Conservation (phyloP, 768 basidiomycete genomes). For the Mycena pura region DNA sequence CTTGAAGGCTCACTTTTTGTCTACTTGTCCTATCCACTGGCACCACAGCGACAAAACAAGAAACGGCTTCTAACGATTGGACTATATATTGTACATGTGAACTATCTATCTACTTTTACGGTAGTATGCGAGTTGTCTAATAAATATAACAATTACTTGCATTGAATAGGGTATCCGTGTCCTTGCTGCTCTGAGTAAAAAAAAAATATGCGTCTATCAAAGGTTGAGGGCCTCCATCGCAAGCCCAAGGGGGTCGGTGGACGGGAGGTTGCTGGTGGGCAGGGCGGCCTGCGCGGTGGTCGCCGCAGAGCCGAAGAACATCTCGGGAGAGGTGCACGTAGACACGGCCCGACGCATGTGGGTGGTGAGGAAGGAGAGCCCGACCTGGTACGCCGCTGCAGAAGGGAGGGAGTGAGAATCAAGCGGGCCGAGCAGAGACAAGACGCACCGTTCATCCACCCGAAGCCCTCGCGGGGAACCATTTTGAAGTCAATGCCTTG, state of each 20-base stretch:
- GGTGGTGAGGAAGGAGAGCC: constrained; percentile 90
- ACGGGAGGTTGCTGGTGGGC: constrained; percentile 44
- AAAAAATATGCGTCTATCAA: too few species aligned
- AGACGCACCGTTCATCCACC: constrained; percentile 94
- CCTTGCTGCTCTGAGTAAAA: not conserved
- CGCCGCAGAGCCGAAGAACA: constrained; percentile 73
- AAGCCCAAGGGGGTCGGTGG: constrained; percentile 64
- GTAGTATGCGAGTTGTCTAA: not conserved
- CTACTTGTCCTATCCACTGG: too few species aligned
- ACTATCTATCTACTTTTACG: constrained; percentile 12
- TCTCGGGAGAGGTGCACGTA: constrained; percentile 91
- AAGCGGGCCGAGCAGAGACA: not conserved
- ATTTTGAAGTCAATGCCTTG: constrained; percentile 98
- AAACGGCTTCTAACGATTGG: too few species aligned
- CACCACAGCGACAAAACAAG: too few species aligned
- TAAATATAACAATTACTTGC: constrained; percentile 14
- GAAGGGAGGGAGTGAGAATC: constrained; percentile 1
- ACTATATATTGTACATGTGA: constrained; percentile 16
- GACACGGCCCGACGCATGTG: constrained; percentile 97
- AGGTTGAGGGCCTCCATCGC: constrained; percentile 62
- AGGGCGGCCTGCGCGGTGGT: constrained; percentile 42
- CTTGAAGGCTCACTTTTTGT: too few species aligned
- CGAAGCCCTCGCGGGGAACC: constrained; percentile 97
- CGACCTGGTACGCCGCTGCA: constrained; percentile 93
- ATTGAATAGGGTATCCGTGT: not conserved